These are phyloP conservation scores for Heracleum sosnowskyi DNA, from an alignment of 129 eudicot species.

Conservation along the genomic window DNA sequence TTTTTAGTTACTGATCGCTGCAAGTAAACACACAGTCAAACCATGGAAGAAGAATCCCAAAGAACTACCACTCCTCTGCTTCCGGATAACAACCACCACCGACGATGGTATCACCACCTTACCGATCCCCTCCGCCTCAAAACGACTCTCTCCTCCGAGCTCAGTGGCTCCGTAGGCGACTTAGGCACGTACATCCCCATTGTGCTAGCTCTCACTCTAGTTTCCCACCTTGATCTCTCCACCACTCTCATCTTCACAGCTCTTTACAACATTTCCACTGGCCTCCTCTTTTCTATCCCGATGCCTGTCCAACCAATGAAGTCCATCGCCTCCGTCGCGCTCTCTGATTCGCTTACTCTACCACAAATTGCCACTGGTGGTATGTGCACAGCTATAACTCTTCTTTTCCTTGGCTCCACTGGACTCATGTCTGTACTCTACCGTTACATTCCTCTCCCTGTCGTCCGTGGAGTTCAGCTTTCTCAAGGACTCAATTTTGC, in stretches of 20 bases:
- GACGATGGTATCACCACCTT: background rate
- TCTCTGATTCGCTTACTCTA: background rate
- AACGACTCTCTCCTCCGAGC: background rate
- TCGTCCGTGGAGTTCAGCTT: constrained; percentile 5
- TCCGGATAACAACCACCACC: background rate
- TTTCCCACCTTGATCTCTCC: constrained; percentile 9
- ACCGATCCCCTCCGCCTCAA: constrained; percentile 4
- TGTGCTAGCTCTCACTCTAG: constrained; percentile 5
- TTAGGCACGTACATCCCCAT: constrained; percentile 6
- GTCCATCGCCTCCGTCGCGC: background rate
- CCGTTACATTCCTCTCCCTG: constrained; percentile 5
- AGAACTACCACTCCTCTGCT: background rate
- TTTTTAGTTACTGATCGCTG: background rate
- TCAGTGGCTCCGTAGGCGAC: constrained; percentile 7
- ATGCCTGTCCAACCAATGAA: constrained; percentile 4
- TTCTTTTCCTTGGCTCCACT: background rate
- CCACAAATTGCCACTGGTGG: background rate
- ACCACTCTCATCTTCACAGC: constrained; percentile 1
- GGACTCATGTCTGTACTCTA: constrained; percentile 8
- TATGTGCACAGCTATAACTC: background rate
- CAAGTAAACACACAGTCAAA: background rate
- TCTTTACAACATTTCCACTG: constrained; percentile 4
- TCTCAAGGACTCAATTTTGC: constrained; percentile 7
- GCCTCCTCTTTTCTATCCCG: constrained; percentile 7
- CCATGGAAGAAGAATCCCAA: background rate